These are phyloP conservation scores for Coemansia sp. DNA, from an alignment of 192 early-diverging fungal species.

Conservation along the genomic window DNA sequence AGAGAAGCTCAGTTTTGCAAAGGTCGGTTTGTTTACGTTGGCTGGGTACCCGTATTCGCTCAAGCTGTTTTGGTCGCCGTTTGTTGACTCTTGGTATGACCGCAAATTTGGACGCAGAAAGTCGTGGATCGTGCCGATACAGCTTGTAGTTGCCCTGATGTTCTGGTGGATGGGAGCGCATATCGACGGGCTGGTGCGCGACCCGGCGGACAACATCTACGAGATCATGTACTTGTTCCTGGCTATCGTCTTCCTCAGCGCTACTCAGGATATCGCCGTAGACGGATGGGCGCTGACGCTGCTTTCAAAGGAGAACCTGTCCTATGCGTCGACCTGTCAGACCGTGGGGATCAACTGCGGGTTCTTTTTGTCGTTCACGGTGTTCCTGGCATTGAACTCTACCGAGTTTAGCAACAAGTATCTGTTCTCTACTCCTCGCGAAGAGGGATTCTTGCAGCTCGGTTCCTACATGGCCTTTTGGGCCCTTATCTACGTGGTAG, in stretches of 20 bases:
- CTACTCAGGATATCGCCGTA: slow-evolving; percentile 85
- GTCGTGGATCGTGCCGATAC: slow-evolving; percentile 98
- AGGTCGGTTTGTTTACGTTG: slow-evolving; percentile 92
- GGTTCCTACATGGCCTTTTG: slow-evolving; percentile 91
- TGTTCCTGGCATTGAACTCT: slow-evolving; percentile 95
- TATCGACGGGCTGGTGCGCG: slow-evolving; percentile 70
- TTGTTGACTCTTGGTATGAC: slow-evolving; percentile 88
- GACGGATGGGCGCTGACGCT: slow-evolving; percentile 93
- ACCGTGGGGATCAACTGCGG: slow-evolving; percentile 96
- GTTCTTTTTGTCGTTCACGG: slow-evolving; percentile 94
- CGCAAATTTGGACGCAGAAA: slow-evolving; percentile 86
- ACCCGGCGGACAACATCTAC: slow-evolving; percentile 48
- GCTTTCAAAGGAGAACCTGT: slow-evolving; percentile 86
- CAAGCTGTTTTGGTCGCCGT: slow-evolving; percentile 97
- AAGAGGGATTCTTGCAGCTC: slow-evolving; percentile 72
- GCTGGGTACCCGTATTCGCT: slow-evolving; percentile 96
- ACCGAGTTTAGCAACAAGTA: slow-evolving; percentile 95
- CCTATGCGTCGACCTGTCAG: slow-evolving; percentile 90
- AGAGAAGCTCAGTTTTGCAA: slow-evolving; percentile 83
- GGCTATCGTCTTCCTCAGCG: slow-evolving; percentile 85
- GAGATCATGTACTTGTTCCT: slow-evolving; percentile 77
- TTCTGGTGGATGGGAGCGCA: slow-evolving; percentile 76
- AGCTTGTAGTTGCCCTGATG: slow-evolving; percentile 75
- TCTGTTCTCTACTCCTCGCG: slow-evolving; percentile 62
- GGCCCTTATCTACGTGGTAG: slow-evolving; percentile 84